Evolutionary conservation across 495 filamentous ascomycete genomes (phyloP), one percentile per base, ranked within the genome.

Genomic region (Neurospora sublineolata): DNA sequence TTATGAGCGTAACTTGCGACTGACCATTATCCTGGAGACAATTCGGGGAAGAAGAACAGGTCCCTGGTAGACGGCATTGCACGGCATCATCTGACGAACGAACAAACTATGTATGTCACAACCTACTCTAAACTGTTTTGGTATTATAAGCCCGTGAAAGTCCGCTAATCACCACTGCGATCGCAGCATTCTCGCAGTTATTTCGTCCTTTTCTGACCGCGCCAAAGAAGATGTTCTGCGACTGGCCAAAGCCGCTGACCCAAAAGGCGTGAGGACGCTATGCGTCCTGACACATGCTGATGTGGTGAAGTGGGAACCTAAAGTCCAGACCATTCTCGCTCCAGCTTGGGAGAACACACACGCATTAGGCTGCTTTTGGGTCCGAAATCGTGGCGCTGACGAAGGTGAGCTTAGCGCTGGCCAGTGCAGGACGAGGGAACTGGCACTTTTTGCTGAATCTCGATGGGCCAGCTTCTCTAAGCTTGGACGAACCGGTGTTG

Each of bases 231-330:
- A 87, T 33, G 87, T 90, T 40, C 75, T 90, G 76, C 37, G 77
- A 68, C 78, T 89, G 42, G 86, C 89, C 0, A 77, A 83, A 11
- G 81, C 84, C 37, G 70, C 73, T 5, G 88, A 90, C 73, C 77
- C 78, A 0, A 70, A 77, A 5, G 85, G 87, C 1, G 38, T 80
- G 14, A 80, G 88, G 14, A 90, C 88, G 0, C 72, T 90, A 3
- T 85, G 86, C 8, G 84, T 90, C 11, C 75, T 90, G 1, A 90
- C 88, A 1, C 90, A 90, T 74, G 86, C 86, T 1, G 88, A 91
- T 68, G 75, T 89, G 11, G 11, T 75, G 72, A 1, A 82, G 83
- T 23, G 39, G 39, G 14, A 14, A 18, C 85, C 89, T 46, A 78
- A 79, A 69, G 82, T 76, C 6, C 74, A 78, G 7, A 76, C 85